Percentiles rank a stretch among this genome's conserved stretches.
Evolutionary conservation across 176 grass and related monocot species (phyloP).

Genomic region (Saccharum spontaneum): DNA sequence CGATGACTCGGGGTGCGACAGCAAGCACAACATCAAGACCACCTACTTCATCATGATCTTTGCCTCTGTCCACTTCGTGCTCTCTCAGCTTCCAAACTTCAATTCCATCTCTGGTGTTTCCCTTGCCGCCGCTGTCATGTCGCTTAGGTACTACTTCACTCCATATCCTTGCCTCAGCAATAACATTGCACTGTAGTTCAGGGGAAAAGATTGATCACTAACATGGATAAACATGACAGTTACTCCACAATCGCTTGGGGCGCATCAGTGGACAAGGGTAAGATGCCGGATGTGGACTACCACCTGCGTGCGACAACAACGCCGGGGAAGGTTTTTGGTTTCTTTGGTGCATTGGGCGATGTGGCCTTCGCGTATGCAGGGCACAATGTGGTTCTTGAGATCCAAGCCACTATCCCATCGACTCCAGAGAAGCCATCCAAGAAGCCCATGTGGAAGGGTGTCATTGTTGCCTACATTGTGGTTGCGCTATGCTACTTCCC

Average conservation of each 20-base stretch:
- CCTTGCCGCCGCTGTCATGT: constrained; percentile 91
- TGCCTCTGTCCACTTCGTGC: constrained; percentile 73
- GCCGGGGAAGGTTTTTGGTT: constrained; percentile 65
- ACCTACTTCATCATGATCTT: constrained; percentile 98
- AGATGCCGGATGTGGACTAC: constrained; percentile 53
- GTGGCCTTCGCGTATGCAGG: constrained; percentile 83
- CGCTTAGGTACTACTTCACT: constrained; percentile 47
- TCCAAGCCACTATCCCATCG: constrained; percentile 90
- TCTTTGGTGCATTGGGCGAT: constrained; percentile 67
- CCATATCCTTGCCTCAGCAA: neutral
- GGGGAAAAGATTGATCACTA: neutral
- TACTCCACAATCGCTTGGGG: constrained; percentile 96
- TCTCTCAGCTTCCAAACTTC: constrained; percentile 88
- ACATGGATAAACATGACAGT: constrained; percentile 16
- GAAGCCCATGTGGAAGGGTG: constrained; percentile 97
- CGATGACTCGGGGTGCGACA: neutral
- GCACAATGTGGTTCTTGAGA: constrained; percentile 93
- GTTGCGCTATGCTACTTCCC: constrained; percentile 96
- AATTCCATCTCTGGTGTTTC: constrained; percentile 94
- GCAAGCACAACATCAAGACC: constrained; percentile 61
- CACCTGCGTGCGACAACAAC: constrained; percentile 32
- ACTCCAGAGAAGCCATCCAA: constrained; percentile 80
- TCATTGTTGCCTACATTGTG: constrained; percentile 80
- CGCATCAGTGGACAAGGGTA: constrained; percentile 73
- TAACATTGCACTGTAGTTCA: neutral